A percentile compares a stretch with the other conserved stretches of the same genome.
Evolutionary conservation across 164 flowering plant genomes (phyloP).

Genomic region (Stephania japonica): DNA sequence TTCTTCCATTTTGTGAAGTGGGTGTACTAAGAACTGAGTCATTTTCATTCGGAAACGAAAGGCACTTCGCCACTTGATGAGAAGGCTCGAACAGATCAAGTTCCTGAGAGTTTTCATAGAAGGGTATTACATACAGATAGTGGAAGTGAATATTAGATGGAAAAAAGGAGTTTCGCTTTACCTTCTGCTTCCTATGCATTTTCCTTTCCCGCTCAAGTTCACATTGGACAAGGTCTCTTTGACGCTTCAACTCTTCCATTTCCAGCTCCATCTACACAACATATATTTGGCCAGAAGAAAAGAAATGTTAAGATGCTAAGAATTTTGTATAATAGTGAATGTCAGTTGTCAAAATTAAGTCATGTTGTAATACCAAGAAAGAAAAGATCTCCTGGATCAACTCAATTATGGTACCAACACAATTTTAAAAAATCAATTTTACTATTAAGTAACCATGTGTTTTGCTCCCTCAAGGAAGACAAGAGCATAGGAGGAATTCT

Average conservation of each 20-base stretch:
- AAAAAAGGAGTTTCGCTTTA: conserved; percentile 13
- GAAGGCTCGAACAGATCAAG: conserved; percentile 41
- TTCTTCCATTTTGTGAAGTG: conserved; percentile 15
- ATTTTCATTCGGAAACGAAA: conserved; percentile 34
- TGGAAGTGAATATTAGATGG: neutral
- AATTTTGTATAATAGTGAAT: neutral
- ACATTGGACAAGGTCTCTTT: conserved; percentile 64
- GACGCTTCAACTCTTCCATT: conserved; percentile 71
- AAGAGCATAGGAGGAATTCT: neutral
- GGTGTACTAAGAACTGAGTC: conserved; percentile 18
- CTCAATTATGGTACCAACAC: neutral
- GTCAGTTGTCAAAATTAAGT: neutral
- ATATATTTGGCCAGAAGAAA: conserved; percentile 5
- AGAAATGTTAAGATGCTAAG: neutral
- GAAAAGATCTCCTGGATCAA: neutral
- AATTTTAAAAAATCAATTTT: neutral
- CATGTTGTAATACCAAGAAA: neutral
- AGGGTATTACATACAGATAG: neutral
- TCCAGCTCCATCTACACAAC: conserved; percentile 60
- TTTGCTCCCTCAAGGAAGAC: neutral
- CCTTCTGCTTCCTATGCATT: conserved; percentile 44
- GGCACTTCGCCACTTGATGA: conserved; percentile 48
- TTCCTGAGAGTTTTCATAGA: conserved; percentile 31
- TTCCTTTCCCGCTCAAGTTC: conserved; percentile 61
- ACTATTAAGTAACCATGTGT: neutral